Conservation (phyloP, 495 filamentous ascomycete genomes). For the Daldinia caldariorum region DNA sequence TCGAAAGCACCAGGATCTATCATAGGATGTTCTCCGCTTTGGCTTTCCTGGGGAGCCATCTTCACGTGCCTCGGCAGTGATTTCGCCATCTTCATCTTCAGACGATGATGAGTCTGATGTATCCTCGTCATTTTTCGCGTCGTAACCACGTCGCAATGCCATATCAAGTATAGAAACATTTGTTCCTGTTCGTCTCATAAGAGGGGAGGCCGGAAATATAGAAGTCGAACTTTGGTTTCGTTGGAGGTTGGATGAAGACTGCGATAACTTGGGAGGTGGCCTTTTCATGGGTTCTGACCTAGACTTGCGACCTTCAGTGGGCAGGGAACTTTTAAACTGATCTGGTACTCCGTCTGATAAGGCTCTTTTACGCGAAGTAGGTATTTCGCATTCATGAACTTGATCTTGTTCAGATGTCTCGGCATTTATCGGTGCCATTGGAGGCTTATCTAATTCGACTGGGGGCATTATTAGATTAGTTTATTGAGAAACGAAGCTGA, state of each 20-base stretch:
- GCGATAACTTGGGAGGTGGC: conserved; percentile 8
- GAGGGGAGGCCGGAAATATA: conserved; percentile 11
- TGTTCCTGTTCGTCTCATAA: conserved; percentile 46
- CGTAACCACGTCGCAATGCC: conserved; percentile 2
- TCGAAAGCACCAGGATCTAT: conserved; percentile 57
- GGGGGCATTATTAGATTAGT: conserved; percentile 27
- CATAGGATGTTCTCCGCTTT: conserved; percentile 28
- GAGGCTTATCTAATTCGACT: conserved; percentile 40
- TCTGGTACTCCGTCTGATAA: conserved; percentile 18
- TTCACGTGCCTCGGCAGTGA: background rate
- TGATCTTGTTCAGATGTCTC: background rate
- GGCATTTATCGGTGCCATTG: conserved; percentile 25
- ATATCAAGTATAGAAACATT: conserved; percentile 38
- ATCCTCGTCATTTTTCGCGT: conserved; percentile 25
- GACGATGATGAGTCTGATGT: conserved; percentile 46
- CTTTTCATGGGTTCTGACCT: conserved; percentile 30
- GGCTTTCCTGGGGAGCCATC: conserved; percentile 11
- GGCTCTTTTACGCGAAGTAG: conserved; percentile 31
- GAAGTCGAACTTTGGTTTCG: conserved; percentile 27
- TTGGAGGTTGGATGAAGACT: conserved; percentile 32
- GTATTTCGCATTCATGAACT: conserved; percentile 34
- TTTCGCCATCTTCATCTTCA: conserved; percentile 40
- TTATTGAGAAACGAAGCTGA: background rate
- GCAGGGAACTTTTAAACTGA: conserved; percentile 10
- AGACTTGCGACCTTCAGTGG: conserved; percentile 24